phyloP scores from a whole-genome alignment of 2,329 filamentous ascomycete genomes.

The Diaporthe capsici region DNA sequence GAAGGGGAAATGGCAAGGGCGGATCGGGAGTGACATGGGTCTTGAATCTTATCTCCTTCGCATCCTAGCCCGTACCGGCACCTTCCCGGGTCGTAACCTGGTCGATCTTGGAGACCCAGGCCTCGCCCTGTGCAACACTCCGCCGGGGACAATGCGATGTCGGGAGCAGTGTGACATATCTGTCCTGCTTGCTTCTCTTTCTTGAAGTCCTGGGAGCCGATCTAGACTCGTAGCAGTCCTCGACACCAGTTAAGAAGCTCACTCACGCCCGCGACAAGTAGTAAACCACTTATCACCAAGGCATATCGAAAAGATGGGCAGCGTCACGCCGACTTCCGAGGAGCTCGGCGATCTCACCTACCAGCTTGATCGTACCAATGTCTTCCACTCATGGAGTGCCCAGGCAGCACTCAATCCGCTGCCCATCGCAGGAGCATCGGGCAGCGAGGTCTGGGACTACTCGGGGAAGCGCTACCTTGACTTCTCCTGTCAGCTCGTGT shows the following conservation, averaged over 20 bases:
- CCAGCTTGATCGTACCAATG: slow-evolving; percentile 39
- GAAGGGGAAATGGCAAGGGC: not conserved
- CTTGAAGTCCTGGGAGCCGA: not conserved
- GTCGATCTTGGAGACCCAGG: slow-evolving; percentile 16
- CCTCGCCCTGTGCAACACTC: not conserved
- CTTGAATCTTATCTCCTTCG: slow-evolving; percentile 23
- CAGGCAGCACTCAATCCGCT: slow-evolving; percentile 38
- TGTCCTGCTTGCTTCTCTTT: not conserved
- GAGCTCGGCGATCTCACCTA: slow-evolving; percentile 39
- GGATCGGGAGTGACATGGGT: not conserved
- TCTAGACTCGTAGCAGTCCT: not conserved
- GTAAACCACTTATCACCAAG: not conserved
- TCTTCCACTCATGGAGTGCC: slow-evolving; percentile 42
- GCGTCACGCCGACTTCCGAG: slow-evolving; percentile 34
- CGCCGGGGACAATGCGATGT: slow-evolving; percentile 6
- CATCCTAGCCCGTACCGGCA: slow-evolving; percentile 6
- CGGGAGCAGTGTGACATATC: slow-evolving; percentile 7
- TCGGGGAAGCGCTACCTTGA: slow-evolving; percentile 41
- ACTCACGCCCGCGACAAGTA: not conserved
- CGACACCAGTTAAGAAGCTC: not conserved
- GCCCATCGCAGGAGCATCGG: slow-evolving; percentile 37
- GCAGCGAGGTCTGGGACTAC: slow-evolving; percentile 41
- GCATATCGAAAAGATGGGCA: slow-evolving; percentile 31
- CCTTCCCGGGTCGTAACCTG: slow-evolving; percentile 14
- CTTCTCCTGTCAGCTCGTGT: slow-evolving; percentile 41